Percentiles rank a stretch among this genome's conserved stretches.
Evolutionary conservation across 345 rosid species (phyloP).

Genomic region (Passiflora organensis): DNA sequence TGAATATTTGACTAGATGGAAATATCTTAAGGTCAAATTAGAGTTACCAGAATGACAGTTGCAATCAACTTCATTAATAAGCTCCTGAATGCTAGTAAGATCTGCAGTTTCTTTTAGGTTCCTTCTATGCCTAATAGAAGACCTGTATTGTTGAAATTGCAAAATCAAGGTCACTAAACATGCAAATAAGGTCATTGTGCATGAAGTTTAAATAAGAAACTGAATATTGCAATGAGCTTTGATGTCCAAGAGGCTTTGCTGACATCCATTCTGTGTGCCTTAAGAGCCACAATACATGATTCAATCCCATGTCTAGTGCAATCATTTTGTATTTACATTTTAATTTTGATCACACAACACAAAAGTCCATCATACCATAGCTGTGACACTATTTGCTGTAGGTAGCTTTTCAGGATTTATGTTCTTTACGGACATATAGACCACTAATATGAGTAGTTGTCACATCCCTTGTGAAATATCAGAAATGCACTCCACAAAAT

Average conservation of each 20-base stretch:
- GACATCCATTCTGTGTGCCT: no score
- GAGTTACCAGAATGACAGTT: constrained; percentile 61
- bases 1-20: constrained; percentile 3
- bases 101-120: constrained; percentile 88
- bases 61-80: constrained; percentile 54
- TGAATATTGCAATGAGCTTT: background rate
- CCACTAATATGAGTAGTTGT: no score
- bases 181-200: background rate
- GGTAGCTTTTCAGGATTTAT: no score
- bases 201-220: background rate
- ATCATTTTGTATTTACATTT: no score
- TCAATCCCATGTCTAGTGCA: no score
- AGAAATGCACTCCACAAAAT: background rate
- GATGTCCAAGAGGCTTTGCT: no score
- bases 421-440: no score
- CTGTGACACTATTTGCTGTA: no score
- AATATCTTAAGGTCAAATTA: constrained; percentile 5
- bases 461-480: no score
- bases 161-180: constrained; percentile 1
- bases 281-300: no score
- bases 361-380: no score
- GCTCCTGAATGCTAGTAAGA: constrained; percentile 87
- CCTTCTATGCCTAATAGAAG: constrained; percentile 79
- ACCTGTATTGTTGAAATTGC: constrained; percentile 34
- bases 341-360: no score